Evolutionary conservation across 495 filamentous ascomycete genomes (phyloP).

Genomic region (Immersiella caudata): DNA sequence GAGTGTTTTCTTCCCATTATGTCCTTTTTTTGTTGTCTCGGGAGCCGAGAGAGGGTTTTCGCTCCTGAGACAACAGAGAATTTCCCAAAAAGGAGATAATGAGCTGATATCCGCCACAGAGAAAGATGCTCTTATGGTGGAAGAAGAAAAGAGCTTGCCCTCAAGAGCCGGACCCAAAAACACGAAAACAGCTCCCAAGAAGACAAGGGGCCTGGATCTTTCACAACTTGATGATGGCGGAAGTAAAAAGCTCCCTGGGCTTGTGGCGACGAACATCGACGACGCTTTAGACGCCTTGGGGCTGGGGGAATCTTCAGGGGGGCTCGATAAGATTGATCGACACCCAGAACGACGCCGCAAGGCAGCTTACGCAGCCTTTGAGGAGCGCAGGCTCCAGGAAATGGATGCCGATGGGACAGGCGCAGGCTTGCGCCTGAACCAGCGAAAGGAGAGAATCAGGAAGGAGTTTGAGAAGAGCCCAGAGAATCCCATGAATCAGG

Average conservation of each 20-base stretch:
- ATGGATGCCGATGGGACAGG: constrained; percentile 74
- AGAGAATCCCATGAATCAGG: constrained; percentile 94
- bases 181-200: constrained; percentile 64
- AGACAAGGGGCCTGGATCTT: constrained; percentile 68
- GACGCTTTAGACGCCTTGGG: constrained; percentile 84
- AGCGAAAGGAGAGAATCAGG: constrained; percentile 74
- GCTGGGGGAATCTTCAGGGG: constrained; percentile 51
- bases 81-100: too few relatives aligned
- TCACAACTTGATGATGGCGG: constrained; percentile 58
- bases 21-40: too few relatives aligned
- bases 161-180: constrained; percentile 64
- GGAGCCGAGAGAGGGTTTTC: too few relatives aligned
- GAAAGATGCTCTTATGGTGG: constrained; percentile 76
- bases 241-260: constrained; percentile 14
- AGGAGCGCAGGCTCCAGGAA: constrained; percentile 81
- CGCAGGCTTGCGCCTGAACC: constrained; percentile 73
- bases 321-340: constrained; percentile 69
- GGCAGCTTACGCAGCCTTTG: constrained; percentile 85
- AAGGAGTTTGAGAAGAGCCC: constrained; percentile 90
- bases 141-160: constrained; percentile 75
- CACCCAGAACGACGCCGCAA: constrained; percentile 85
- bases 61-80: too few relatives aligned
- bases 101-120: too few relatives aligned
- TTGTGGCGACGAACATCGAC: constrained; percentile 62
- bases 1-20: too few relatives aligned